A percentile compares a stretch with the other conserved stretches of the same genome.
Conservation (phyloP, 495 filamentous ascomycete species). For the Bathelium albidoporum region DNA sequence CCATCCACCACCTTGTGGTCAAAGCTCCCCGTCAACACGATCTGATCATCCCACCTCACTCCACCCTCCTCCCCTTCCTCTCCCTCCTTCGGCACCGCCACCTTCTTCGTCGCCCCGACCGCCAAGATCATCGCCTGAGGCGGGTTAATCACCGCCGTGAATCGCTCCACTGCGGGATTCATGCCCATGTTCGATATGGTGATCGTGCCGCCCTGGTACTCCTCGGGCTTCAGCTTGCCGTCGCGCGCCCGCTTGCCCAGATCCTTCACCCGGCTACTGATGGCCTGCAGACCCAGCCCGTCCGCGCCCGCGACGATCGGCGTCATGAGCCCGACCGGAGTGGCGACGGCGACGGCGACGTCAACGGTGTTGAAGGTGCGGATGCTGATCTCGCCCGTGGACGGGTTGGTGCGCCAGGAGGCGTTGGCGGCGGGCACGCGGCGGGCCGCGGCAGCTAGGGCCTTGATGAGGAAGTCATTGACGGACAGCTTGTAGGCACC, state of each 20-base stretch:
- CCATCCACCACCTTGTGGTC: conserved; percentile 95
- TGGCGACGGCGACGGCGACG: conserved; percentile 89
- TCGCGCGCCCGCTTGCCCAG: conserved; percentile 92
- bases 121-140: conserved; percentile 94
- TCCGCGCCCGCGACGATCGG: conserved; percentile 88
- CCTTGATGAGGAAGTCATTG: conserved; percentile 99
- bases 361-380: conserved; percentile 87
- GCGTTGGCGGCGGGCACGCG: conserved; percentile 96
- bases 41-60: conserved; percentile 95
- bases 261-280: conserved; percentile 84
- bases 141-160: conserved; percentile 99
- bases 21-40: conserved; percentile 85
- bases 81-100: conserved; percentile 74
- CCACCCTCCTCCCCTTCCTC: conserved; percentile 59
- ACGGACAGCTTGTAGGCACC: conserved; percentile 97
- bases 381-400: conserved; percentile 54
- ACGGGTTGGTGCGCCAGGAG: conserved; percentile 65
- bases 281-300: conserved; percentile 69
- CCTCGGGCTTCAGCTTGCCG: conserved; percentile 97
- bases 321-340: conserved; percentile 89
- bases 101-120: conserved; percentile 89
- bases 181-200: conserved; percentile 99
- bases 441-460: conserved; percentile 72
- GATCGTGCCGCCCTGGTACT: conserved; percentile 98
- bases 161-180: conserved; percentile 91